Evolutionary conservation across 805 yeast genomes (phyloP).

Genomic region (Candida gorgasii): DNA sequence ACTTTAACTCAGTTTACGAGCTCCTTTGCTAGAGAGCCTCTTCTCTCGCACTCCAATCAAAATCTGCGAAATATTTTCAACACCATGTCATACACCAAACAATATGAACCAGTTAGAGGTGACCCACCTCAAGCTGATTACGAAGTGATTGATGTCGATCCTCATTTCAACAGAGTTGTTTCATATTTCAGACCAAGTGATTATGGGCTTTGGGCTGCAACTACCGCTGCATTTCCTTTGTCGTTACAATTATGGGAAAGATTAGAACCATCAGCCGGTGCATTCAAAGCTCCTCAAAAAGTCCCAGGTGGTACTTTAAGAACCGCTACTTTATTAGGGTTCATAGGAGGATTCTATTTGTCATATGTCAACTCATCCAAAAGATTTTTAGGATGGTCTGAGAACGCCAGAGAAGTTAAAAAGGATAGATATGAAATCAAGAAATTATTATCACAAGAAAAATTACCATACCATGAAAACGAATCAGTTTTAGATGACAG

Average conservation of each 20-base stretch:
- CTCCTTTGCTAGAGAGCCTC: too few relatives aligned
- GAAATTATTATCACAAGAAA: constrained; percentile 60
- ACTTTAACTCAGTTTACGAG: too few relatives aligned
- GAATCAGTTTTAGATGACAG: constrained; percentile 56
- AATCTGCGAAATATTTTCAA: constrained; percentile 24
- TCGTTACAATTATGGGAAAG: constrained; percentile 44
- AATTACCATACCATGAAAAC: constrained; percentile 67
- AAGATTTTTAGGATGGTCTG: constrained; percentile 78
- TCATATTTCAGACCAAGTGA: constrained; percentile 71
- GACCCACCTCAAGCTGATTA: constrained; percentile 39
- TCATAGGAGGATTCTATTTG: constrained; percentile 69
- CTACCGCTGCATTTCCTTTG: constrained; percentile 44
- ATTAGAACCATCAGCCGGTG: constrained; percentile 43
- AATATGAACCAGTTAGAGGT: constrained; percentile 43
- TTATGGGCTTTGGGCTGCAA: constrained; percentile 48
- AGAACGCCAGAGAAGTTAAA: constrained; percentile 67
- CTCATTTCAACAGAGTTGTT: constrained; percentile 71
- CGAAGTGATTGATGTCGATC: constrained; percentile 72
- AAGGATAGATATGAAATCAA: constrained; percentile 77
- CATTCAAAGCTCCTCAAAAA: constrained; percentile 46
- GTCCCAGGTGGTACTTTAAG: constrained; percentile 60
- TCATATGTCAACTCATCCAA: constrained; percentile 67
- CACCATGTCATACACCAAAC: constrained; percentile 40
- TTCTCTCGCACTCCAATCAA: constrained; percentile 33
- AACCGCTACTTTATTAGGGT: constrained; percentile 62